These are phyloP conservation scores for Lachnellula hyalina DNA, from an alignment of 2,329 filamentous ascomycete species.

Conservation along the genomic window DNA sequence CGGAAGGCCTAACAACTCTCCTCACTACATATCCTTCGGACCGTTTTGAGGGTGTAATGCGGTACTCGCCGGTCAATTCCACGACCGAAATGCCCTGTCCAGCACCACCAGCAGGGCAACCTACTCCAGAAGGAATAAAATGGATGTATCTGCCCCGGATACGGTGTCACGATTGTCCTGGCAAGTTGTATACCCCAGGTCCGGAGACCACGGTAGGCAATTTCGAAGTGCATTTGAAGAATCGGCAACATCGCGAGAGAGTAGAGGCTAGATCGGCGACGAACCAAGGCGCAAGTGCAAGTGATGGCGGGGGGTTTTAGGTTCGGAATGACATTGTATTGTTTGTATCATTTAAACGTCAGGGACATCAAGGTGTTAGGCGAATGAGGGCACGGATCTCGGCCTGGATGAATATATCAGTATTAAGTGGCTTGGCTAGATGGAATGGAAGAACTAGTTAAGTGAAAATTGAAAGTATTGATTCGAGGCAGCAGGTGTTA, in stretches of 20 bases:
- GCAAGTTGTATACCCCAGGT: conserved; percentile 88
- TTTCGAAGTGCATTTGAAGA: conserved; percentile 89
- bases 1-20: conserved; percentile 65
- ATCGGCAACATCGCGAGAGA: conserved; percentile 70
- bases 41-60: conserved; percentile 86
- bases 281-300: background rate
- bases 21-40: conserved; percentile 69
- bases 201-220: conserved; percentile 80
- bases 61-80: conserved; percentile 74
- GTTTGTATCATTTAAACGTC: background rate
- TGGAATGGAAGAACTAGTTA: too few species aligned
- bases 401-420: background rate
- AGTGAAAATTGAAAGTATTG: too few species aligned
- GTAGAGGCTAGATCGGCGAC: conserved; percentile 42
- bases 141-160: conserved; percentile 86
- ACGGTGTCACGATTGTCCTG: conserved; percentile 84
- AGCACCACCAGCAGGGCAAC: conserved; percentile 41
- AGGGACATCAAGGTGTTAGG: background rate
- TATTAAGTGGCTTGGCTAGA: background rate
- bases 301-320: background rate
- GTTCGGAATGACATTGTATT: background rate
- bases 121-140: conserved; percentile 58
- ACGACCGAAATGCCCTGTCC: conserved; percentile 62
- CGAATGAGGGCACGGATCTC: background rate
- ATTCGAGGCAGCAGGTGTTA: too few species aligned